These are phyloP conservation scores for Herpetomonas tarakana DNA, from an alignment of 208 protist species.

Conservation along the genomic window DNA sequence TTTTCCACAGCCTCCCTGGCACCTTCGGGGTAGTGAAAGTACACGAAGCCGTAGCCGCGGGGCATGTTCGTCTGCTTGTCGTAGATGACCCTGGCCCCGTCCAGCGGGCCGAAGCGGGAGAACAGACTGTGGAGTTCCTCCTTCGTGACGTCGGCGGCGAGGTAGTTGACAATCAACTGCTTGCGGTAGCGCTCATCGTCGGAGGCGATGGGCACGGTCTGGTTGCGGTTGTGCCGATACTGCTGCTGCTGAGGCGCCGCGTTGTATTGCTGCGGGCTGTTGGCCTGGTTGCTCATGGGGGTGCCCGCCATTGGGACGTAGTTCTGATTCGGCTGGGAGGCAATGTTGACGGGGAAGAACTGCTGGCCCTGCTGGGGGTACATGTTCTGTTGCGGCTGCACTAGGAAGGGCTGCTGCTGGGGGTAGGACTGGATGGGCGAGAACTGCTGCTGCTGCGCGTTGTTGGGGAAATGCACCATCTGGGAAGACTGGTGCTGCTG, in stretches of 20 bases:
- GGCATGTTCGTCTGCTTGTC: constrained; percentile 63
- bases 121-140: constrained; percentile 63
- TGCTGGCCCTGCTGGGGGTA: constrained; percentile 29
- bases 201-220: constrained; percentile 27
- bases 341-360: constrained; percentile 39
- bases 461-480: constrained; percentile 27
- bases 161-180: constrained; percentile 83
- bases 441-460: constrained; percentile 35
- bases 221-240: constrained; percentile 24
- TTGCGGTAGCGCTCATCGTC: constrained; percentile 69
- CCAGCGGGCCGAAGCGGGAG: constrained; percentile 60
- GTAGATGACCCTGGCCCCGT: constrained; percentile 71
- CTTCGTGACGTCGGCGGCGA: constrained; percentile 58
- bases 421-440: constrained; percentile 29
- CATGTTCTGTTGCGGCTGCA: constrained; percentile 28
- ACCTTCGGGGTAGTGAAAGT: constrained; percentile 56
- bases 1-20: constrained; percentile 50
- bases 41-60: constrained; percentile 78
- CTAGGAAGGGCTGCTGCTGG: constrained; percentile 25
- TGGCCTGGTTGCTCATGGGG: constrained; percentile 23
- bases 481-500: constrained; percentile 8
- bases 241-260: constrained; percentile 1
- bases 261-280: constrained; percentile 16
- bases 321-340: constrained; percentile 26
- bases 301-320: constrained; percentile 19